Conservation (phyloP, 2,329 filamentous ascomycete genomes). For the Clonostachys solani region DNA sequence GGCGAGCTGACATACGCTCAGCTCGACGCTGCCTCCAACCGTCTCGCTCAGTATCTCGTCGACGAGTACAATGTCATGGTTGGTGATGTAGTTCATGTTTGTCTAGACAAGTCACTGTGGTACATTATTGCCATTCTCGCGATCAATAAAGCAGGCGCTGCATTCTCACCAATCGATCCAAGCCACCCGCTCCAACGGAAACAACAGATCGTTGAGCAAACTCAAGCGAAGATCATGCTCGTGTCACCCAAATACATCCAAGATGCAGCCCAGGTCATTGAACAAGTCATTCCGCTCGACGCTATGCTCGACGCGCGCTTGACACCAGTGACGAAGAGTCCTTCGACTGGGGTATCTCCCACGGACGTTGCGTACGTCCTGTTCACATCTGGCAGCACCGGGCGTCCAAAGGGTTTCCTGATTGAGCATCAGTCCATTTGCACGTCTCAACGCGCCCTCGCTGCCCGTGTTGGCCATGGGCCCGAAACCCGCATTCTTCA, state of each 20-base stretch:
- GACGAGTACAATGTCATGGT: slow-evolving; percentile 14
- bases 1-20: slow-evolving; percentile 34
- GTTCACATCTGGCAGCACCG: slow-evolving; percentile 20
- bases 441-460: slow-evolving; percentile 16
- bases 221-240: slow-evolving; percentile 4
- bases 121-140: slow-evolving; percentile 13
- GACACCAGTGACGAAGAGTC: too few species aligned
- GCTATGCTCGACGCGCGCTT: too few species aligned
- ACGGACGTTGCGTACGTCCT: slow-evolving; percentile 10
- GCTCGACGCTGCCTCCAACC: slow-evolving; percentile 28
- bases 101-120: slow-evolving; percentile 14
- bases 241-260: slow-evolving; percentile 1
- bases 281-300: not conserved
- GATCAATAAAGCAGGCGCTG: slow-evolving; percentile 15
- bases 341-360: not conserved
- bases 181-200: slow-evolving; percentile 3
- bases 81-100: slow-evolving; percentile 9
- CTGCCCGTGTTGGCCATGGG: too few species aligned
- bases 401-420: slow-evolving; percentile 17
- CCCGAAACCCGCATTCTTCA: slow-evolving; percentile 46
- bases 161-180: slow-evolving; percentile 17
- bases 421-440: slow-evolving; percentile 45
- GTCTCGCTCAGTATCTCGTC: slow-evolving; percentile 27
- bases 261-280: not conserved
- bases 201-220: slow-evolving; percentile 3